Conservation (phyloP, 2,329 filamentous ascomycete genomes). For the Sclerotinia nivalis region DNA sequence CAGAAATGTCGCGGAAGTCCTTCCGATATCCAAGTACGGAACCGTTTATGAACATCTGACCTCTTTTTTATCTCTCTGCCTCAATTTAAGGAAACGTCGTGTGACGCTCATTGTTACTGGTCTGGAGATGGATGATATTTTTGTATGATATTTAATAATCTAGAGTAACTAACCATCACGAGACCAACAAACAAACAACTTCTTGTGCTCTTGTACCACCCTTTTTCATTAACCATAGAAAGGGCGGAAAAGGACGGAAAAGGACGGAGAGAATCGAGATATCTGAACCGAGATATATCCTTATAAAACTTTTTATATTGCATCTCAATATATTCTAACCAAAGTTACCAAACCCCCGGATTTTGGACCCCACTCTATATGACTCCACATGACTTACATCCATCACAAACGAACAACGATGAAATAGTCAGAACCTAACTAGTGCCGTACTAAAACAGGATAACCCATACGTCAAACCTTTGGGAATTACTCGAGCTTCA, state of each 20-base stretch:
- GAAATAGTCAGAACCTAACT: too few species aligned
- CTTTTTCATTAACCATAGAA: background rate
- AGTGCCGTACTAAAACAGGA: background rate
- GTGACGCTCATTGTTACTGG: constrained; percentile 15
- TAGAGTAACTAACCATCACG: constrained; percentile 5
- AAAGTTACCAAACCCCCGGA: constrained; percentile 18
- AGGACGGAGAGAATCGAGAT: background rate
- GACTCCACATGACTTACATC: constrained; percentile 19
- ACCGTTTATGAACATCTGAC: constrained; percentile 25
- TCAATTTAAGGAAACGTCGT: constrained; percentile 8
- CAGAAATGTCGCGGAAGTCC: constrained; percentile 8
- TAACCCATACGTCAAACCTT: background rate
- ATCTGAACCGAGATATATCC: background rate
- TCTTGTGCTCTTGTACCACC: background rate
- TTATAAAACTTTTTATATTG: constrained; percentile 6
- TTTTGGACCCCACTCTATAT: constrained; percentile 14
- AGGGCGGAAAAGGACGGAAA: background rate
- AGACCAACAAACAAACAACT: background rate
- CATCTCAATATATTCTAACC: background rate
- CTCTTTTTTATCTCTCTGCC: constrained; percentile 17
- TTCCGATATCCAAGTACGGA: constrained; percentile 22
- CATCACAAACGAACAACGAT: background rate
- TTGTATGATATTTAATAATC: background rate
- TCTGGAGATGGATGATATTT: background rate
- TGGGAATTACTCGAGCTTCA: constrained; percentile 7